These are phyloP conservation scores for Phytophthora multivora DNA, from an alignment of 352 stramenopile species.

Conservation along the genomic window DNA sequence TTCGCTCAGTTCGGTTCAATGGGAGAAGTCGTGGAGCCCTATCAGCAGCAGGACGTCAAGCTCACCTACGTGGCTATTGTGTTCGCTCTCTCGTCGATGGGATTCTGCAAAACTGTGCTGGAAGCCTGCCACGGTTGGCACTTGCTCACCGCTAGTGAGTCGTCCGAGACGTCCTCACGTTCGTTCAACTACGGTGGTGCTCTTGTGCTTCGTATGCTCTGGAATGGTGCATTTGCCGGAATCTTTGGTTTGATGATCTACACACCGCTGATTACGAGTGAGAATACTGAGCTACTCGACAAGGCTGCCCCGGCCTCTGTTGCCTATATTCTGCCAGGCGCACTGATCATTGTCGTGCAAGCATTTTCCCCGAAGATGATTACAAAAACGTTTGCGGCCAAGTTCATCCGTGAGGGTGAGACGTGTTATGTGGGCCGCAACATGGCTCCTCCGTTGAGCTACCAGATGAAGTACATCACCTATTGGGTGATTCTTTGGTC, in stretches of 20 bases:
- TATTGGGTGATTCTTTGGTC: constrained; percentile 69
- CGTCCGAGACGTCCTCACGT: constrained; percentile 46
- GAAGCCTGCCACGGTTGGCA: constrained; percentile 70
- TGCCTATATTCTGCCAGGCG: constrained; percentile 51
- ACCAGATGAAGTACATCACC: constrained; percentile 67
- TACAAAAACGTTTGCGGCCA: constrained; percentile 57
- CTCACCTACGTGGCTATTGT: constrained; percentile 63
- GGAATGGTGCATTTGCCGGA: constrained; percentile 62
- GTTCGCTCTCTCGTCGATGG: constrained; percentile 52
- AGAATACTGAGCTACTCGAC: constrained; percentile 52
- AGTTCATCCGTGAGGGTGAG: constrained; percentile 76
- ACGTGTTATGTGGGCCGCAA: constrained; percentile 69
- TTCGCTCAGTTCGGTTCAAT: constrained; percentile 67
- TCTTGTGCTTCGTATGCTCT: constrained; percentile 64
- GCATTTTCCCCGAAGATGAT: constrained; percentile 53
- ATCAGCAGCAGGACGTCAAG: constrained; percentile 61
- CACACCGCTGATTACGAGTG: constrained; percentile 36
- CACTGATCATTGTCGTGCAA: constrained; percentile 48
- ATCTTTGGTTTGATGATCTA: constrained; percentile 74
- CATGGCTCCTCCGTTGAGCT: constrained; percentile 64
- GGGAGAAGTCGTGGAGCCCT: constrained; percentile 59
- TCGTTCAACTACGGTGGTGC: constrained; percentile 67
- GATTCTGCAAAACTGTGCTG: constrained; percentile 60
- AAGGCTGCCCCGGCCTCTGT: constrained; percentile 33
- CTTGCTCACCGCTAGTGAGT: constrained; percentile 49